Conservation (phyloP, 176 grass and related monocot species). For the Saccharum officinarum region DNA sequence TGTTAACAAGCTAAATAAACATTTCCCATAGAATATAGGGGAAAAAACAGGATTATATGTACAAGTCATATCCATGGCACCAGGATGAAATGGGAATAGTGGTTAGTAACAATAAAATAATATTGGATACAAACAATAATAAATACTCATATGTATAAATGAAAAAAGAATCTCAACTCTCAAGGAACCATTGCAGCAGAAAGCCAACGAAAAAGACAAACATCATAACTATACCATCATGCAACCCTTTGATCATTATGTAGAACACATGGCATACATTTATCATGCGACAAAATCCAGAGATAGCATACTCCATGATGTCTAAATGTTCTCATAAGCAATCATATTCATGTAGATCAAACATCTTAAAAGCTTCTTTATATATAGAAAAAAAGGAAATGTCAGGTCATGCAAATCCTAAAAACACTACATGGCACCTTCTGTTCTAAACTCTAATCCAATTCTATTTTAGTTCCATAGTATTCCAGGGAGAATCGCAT, state of each 20-base stretch:
- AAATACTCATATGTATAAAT: neutral
- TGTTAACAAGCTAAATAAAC: conserved; percentile 1
- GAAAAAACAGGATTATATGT: neutral
- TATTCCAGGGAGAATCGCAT: neutral
- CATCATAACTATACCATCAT: neutral
- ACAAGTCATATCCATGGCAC: conserved; percentile 18
- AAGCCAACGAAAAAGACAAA: neutral
- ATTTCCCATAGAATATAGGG: neutral
- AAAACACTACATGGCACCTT: neutral
- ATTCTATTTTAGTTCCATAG: neutral
- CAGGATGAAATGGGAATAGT: conserved; percentile 4
- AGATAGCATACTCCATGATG: neutral
- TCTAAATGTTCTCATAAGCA: neutral
- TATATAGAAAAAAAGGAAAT: neutral
- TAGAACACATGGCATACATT: neutral
- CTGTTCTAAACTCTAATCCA: neutral
- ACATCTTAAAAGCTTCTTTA: neutral
- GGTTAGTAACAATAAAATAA: neutral
- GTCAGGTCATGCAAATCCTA: neutral
- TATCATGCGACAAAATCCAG: neutral
- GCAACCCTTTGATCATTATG: neutral
- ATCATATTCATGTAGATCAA: neutral
- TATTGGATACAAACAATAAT: neutral
- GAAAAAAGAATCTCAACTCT: neutral
- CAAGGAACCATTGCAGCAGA: conserved; percentile 7